Conservation (phyloP, 208 protist species). For the Leishmania turanica region DNA sequence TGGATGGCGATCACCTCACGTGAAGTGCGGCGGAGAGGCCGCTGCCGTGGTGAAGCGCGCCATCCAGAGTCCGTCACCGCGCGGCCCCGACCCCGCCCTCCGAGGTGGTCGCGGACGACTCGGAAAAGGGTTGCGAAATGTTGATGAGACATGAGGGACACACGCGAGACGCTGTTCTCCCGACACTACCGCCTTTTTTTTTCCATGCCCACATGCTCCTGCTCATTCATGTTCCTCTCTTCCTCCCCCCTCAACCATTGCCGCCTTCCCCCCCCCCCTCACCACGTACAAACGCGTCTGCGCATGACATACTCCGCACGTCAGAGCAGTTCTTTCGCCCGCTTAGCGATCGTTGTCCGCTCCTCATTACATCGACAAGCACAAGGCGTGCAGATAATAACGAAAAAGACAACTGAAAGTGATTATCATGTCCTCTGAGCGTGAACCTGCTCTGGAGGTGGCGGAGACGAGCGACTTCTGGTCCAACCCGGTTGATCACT, state of each 20-base stretch:
- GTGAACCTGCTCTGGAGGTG: conserved; percentile 21
- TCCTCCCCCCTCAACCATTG: not conserved
- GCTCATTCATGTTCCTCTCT: not conserved
- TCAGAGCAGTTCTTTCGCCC: not conserved
- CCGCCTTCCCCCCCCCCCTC: not conserved
- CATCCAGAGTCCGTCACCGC: not conserved
- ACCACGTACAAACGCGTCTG: not conserved
- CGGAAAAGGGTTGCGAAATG: not conserved
- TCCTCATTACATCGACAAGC: not conserved
- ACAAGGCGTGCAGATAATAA: conserved; percentile 1
- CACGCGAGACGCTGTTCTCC: not conserved
- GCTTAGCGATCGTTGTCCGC: not conserved
- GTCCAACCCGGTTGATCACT: conserved; percentile 92
- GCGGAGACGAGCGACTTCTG: conserved; percentile 71
- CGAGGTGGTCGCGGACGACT: not conserved
- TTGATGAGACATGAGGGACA: not conserved
- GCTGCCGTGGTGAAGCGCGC: not conserved
- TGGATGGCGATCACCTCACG: not conserved
- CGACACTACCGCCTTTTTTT: not conserved
- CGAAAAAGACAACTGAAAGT: not conserved
- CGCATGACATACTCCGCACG: not conserved
- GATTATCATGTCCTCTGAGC: conserved; percentile 38
- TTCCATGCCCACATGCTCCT: not conserved
- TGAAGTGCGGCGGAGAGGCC: not conserved
- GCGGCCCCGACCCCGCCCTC: not conserved